These are phyloP conservation scores for Chalciporus chontae DNA, from an alignment of 768 basidiomycete genomes.

Conservation along the genomic window DNA sequence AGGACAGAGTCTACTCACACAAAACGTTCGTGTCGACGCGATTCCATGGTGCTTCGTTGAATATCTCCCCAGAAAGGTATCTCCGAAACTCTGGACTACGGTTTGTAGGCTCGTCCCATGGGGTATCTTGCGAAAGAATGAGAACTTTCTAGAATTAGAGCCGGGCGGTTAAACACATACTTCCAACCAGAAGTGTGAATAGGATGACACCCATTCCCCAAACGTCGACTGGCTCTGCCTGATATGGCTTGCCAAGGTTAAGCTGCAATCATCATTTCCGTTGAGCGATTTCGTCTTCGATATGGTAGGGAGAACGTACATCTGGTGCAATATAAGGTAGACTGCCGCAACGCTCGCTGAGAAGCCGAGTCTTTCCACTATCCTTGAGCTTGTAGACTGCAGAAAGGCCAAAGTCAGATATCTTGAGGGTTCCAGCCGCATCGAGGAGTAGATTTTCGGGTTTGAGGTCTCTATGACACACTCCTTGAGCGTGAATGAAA, in stretches of 20 bases:
- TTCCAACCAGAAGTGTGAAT: slow-evolving; percentile 86
- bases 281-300: neutral
- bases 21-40: slow-evolving; percentile 54
- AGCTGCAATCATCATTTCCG: slow-evolving; percentile 42
- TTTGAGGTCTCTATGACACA: slow-evolving; percentile 95
- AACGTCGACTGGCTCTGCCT: slow-evolving; percentile 90
- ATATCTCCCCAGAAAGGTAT: slow-evolving; percentile 72
- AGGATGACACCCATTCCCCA: slow-evolving; percentile 97
- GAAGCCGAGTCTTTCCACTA: slow-evolving; percentile 65
- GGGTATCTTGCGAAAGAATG: slow-evolving; percentile 63
- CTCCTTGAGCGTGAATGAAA: slow-evolving; percentile 84
- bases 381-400: slow-evolving; percentile 86
- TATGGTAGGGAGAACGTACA: slow-evolving; percentile 40
- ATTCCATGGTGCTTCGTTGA: slow-evolving; percentile 77
- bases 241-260: slow-evolving; percentile 62
- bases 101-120: slow-evolving; percentile 91
- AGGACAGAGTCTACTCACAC: slow-evolving; percentile 44
- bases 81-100: slow-evolving; percentile 77
- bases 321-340: slow-evolving; percentile 94
- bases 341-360: slow-evolving; percentile 87
- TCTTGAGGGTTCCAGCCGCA: slow-evolving; percentile 79
- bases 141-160: neutral
- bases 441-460: slow-evolving; percentile 94
- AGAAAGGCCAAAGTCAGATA: slow-evolving; percentile 94
- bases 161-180: slow-evolving; percentile 43